Percentiles rank a stretch among this genome's conserved stretches.
These are phyloP conservation scores for Panellus pusillus DNA, from an alignment of 768 basidiomycete species.

Conservation along the genomic window DNA sequence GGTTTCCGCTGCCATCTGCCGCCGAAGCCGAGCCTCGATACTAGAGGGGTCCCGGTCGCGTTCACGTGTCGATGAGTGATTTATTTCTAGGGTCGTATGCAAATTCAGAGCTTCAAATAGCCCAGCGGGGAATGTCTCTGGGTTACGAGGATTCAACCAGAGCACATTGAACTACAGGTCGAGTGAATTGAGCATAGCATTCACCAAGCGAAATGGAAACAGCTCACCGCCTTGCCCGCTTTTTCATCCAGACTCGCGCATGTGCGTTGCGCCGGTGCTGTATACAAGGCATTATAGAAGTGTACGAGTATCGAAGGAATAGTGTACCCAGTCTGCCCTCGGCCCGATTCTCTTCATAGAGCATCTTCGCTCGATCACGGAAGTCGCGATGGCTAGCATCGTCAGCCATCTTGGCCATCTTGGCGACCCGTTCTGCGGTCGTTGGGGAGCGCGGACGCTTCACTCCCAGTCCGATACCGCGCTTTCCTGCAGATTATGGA, in stretches of 20 bases:
- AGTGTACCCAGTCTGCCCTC: slow-evolving; percentile 60
- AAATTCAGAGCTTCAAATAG: slow-evolving; percentile 57
- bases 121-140: slow-evolving; percentile 64
- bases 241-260: slow-evolving; percentile 76
- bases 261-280: slow-evolving; percentile 68
- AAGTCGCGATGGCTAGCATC: slow-evolving; percentile 55
- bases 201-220: background rate
- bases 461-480: slow-evolving; percentile 65
- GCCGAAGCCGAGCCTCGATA: slow-evolving; percentile 55
- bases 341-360: slow-evolving; percentile 76
- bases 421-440: slow-evolving; percentile 62
- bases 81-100: slow-evolving; percentile 32
- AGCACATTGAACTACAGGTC: slow-evolving; percentile 71
- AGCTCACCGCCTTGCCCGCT: slow-evolving; percentile 60
- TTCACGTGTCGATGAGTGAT: slow-evolving; percentile 24
- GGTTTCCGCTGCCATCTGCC: slow-evolving; percentile 76
- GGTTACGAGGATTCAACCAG: slow-evolving; percentile 70
- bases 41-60: slow-evolving; percentile 29
- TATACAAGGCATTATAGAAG: background rate
- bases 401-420: slow-evolving; percentile 69
- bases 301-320: slow-evolving; percentile 1
- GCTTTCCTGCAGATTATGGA: slow-evolving; percentile 55
- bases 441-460: slow-evolving; percentile 71
- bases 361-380: slow-evolving; percentile 67
- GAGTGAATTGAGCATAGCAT: background rate